Base-by-base conservation (phyloP, 306 rosid species). In the Pterocarpus macrocarpus region DNA sequence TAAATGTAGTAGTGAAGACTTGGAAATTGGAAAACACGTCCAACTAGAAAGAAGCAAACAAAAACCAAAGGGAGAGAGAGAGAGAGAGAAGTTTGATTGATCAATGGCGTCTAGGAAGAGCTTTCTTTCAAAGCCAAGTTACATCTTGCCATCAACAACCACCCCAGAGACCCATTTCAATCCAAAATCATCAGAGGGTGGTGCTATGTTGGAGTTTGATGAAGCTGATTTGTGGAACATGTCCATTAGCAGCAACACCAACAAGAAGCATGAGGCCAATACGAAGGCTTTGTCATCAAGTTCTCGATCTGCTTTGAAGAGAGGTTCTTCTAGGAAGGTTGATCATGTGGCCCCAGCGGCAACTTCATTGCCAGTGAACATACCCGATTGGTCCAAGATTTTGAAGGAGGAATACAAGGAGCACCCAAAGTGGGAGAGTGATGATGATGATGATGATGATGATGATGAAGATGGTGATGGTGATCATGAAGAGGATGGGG, bases 301-400 rank as follows among this genome's bases (percentile, higher is more conserved):
- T 22, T 56, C 68, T 0, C 69, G 90, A 72, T 81, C 85, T 39
- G 82, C 73, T 41, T 57, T 77, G 70, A 88, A 86, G 84, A 86
- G 85, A 77, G 53, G 57, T 14, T 5, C 15, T 2, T 62, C 84
- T 4, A 81, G 56, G 73, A 83, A 47, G 43, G 53, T 38, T 43
- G 35, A 59, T 4, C 56, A 69, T 35, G 35, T 36, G 15, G 43
- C 64, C 2, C 32, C 91, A 2, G 55, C 89, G 3, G 22, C 61
- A n/a, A 10, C 61, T 0, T 95, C 99, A 36, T 62, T 95, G 69
- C 99, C 99, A 1, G 78, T 95, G 41, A 91, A 88, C 69, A 79
- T 95, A 52, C 99, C 98, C 2, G 94, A 95, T 78, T 89, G 98
- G 97, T 86, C 97, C 33, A 85, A 91, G 89, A 89, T 95, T 80